Evolutionary conservation across 2,329 filamentous ascomycete species (phyloP), one percentile per base, ranked within the genome.

Genomic region (Fonsecaea multimorphosa): DNA sequence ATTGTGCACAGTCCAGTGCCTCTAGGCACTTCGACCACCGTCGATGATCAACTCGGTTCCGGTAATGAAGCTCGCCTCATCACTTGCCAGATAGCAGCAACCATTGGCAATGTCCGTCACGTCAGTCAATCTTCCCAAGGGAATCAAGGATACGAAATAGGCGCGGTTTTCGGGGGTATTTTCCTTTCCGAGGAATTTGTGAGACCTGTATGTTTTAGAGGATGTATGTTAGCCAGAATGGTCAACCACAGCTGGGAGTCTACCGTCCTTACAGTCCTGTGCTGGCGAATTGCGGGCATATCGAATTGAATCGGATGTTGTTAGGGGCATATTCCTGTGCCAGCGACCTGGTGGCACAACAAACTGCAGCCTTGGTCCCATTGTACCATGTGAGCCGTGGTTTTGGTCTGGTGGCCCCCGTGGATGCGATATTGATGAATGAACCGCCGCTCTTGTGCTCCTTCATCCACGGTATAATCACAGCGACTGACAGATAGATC

Each of bases 281-380:
- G n/a, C 82, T 87, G 27, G 55, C 65, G 0, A 91, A 81, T 0
- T 91, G 83, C 0, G 89, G 90, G 54, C 87, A 90, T 12, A 93
- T 86, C 1, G 85, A 84, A 68, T 92, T 92, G 73, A 93, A 88
- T 0, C 90, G 85, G 69, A 93, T 91, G 69, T 91, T 84, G 61
- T 90, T 84, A 0, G 86, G 84, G 0, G 88, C 91, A 71, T 90
- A 92, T 75, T 93, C 90, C 1, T 89, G 87, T 0, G 90, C 90
- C 69, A 93, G 82, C 11, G 85, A 84, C 77, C 87, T 88, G 1
- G 86, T 88, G 9, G 85, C 86, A 55, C 84, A 89, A 70, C 84
- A 83, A 8, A 89, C 84, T 0, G 88, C 88, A 0, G 85, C 87
- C 74, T 91, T 91, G 54, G 84, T 86, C 0, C 87, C 86, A 72